Base-by-base conservation (phyloP, 305 asterid genomes). In the Fraxinus nigra region DNA sequence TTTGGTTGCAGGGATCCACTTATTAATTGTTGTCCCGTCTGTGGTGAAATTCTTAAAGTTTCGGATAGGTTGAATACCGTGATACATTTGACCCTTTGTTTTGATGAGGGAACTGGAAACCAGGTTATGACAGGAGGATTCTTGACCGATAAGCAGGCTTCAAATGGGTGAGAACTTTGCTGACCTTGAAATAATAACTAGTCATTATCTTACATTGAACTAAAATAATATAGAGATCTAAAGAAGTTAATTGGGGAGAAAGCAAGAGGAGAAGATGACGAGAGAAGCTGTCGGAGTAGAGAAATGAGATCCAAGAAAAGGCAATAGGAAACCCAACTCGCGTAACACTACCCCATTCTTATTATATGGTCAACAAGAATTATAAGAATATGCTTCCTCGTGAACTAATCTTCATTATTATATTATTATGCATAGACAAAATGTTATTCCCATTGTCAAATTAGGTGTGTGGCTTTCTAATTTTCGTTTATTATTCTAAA, bases 41-140 rank as follows among this genome's bases (percentile, higher is more conserved):
- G 99, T 79, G 98, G 98, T 33, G 98, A 96, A 87, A 77, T 90
- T 85, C 95, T 96, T 77, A 89, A 92, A 81, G 87, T 91, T 85
- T 91, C 98, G 6, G 95, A 94, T 85, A 86, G 84, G 89, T 84
- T 96, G 91, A 94, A 93, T 81, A 82, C 87, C 43, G 80, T 94
- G 93, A 87, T 96, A 87, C 99, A 96, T 84, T 87, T 96, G 95
- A 92, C 98, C 77, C 88, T 96, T 79, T 96, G 99, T 89, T 96
- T 96, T 78, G 98, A 96, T 85, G 99, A 94, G 90, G 99, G 99
- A 77, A 96, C 98, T 85, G 99, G 99, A 80, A 91, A 87, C 85
- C 95, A 93, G 92, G 91, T 92, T 87, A 94, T 96, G 99, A 90
- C 97, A 37, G 99, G 99, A 80, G 99, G 99, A 75, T 96, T 96